Percentiles rank a stretch among this genome's conserved stretches.
phyloP scores from a whole-genome alignment of 495 filamentous ascomycete species.

The Hypoxylon fuscum region DNA sequence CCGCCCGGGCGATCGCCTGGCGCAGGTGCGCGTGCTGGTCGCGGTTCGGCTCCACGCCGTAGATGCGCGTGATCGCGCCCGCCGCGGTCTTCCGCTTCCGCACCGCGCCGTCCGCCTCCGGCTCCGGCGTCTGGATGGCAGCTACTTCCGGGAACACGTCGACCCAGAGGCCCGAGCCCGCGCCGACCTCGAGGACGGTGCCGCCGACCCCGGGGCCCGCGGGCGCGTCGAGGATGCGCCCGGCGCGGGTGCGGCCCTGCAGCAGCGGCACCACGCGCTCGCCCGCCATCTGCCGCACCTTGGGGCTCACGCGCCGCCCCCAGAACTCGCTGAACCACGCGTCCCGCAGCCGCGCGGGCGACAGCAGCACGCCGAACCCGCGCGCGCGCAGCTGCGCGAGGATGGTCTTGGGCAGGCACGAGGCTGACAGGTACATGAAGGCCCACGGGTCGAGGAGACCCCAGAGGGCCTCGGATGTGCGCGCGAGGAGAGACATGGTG shows the following conservation, averaged over 20 bases:
- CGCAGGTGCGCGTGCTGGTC: constrained; percentile 63
- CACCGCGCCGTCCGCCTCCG: not conserved
- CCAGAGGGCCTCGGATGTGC: constrained; percentile 24
- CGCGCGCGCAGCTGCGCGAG: constrained; percentile 38
- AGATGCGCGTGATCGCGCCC: constrained; percentile 62
- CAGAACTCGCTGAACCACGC: constrained; percentile 63
- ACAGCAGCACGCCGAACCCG: constrained; percentile 44
- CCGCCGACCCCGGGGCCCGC: constrained; percentile 45
- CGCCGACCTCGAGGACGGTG: constrained; percentile 57
- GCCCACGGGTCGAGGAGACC: constrained; percentile 49
- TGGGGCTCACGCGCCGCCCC: constrained; percentile 49
- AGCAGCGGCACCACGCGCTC: constrained; percentile 53
- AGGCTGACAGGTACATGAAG: constrained; percentile 50
- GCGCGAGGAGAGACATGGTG: constrained; percentile 13
- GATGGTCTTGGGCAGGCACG: constrained; percentile 50
- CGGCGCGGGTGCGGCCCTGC: constrained; percentile 45
- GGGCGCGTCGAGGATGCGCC: constrained; percentile 32
- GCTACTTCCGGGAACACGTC: constrained; percentile 43
- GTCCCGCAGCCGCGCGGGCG: constrained; percentile 45
- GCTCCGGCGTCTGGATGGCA: not conserved
- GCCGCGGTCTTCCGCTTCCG: constrained; percentile 9
- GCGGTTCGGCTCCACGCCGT: constrained; percentile 73
- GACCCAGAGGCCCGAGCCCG: constrained; percentile 59
- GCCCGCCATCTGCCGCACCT: constrained; percentile 40
- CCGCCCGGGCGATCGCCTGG: constrained; percentile 54